Evolutionary conservation across 163 green algal genomes (phyloP).

Genomic region (Chlamydomonas reinhardtii): DNA sequence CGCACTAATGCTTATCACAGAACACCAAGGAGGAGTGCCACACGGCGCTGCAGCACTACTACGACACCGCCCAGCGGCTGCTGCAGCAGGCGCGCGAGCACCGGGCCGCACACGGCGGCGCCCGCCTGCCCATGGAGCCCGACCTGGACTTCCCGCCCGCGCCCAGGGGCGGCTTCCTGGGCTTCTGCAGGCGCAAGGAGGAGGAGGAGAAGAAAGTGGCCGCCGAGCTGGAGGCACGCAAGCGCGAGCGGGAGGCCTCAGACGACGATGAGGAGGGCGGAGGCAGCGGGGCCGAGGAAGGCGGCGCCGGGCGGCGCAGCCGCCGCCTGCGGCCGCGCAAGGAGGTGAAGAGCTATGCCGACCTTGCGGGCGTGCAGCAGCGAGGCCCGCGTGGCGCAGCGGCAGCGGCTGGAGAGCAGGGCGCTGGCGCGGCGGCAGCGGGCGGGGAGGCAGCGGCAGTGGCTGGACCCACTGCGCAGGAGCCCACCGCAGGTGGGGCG

Average conservation of each 20-base stretch:
- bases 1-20: too few species aligned
- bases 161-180: background rate
- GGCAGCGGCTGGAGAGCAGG: too few species aligned
- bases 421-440: too few species aligned
- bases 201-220: background rate
- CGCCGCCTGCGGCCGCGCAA: too few species aligned
- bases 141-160: background rate
- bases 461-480: too few species aligned
- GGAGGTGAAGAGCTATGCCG: background rate
- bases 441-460: too few species aligned
- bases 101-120: too few species aligned
- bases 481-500: too few species aligned
- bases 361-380: background rate
- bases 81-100: background rate
- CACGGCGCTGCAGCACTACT: background rate
- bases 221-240: background rate
- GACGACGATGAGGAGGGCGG: background rate
- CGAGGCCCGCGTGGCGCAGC: too few species aligned
- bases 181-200: background rate
- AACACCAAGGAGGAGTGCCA: background rate
- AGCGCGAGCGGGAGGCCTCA: background rate
- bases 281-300: too few species aligned
- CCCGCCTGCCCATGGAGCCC: background rate
- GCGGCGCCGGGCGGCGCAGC: too few species aligned
- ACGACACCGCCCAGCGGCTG: background rate